Evolutionary conservation across 75 land plant species (phyloP), one percentile per base, ranked within the genome.

Genomic region (Larix kaempferi): DNA sequence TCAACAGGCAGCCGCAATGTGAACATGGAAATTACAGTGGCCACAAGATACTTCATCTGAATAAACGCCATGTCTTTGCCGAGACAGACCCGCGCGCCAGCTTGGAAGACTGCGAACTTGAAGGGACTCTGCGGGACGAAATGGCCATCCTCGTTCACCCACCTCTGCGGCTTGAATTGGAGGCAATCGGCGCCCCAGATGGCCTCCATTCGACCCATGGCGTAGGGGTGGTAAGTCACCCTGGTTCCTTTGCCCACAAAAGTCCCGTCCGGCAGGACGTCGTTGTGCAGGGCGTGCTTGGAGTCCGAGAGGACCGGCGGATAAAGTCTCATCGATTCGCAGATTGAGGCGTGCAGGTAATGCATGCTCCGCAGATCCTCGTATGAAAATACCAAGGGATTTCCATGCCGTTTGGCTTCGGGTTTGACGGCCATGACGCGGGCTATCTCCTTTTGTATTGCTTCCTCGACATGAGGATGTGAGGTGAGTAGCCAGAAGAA

Each of bases 401-500:
- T 29, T 29, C 1, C 0, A 0, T n/a, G 0, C 4, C 21, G 4
- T 3, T 59, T 23, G 4, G 3, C 23, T 21, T 59, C 60, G 0
- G 60, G 23, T 19, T 23, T 19, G 62, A 23, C 62, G 23, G 62
- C 76, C 57, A 83, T 15, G 61, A 80, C 49, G 14, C 63, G 5
- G 2, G 60, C 54, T 16, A 84, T 58, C 75, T 90, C 91, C 5
- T 75, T 64, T 12, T 74, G 77, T 8, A 93, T 79, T 2, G 73
- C 63, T 22, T 54, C 62, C 44, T 80, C 88, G 15, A 85, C 89
- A 3, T 69, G 56, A 0, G 88, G 92, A 74, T 90, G 79, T 4
- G 52, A 63, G 29, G 86, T 60, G 21, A 90, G 54, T 12, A 93
- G 85, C 77, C 76, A 80, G 78, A 90, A 93, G 78, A 90, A 88